A percentile compares a stretch with the other conserved stretches of the same genome.
Conservation (phyloP, 139 green algal species). For the Pseudopediastrum boryanum region DNA sequence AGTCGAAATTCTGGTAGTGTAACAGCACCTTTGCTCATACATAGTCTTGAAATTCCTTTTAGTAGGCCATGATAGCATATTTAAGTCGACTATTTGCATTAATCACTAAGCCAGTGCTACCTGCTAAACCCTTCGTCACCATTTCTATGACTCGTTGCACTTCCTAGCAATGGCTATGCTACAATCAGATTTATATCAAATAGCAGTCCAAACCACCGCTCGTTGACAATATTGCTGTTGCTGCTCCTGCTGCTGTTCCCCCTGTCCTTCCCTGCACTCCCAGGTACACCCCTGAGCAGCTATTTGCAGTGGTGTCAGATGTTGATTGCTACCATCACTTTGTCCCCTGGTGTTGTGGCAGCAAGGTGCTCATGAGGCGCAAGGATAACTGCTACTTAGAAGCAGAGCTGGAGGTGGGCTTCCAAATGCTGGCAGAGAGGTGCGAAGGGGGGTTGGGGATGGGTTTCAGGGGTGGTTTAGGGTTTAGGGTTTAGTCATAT, state of each 20-base stretch:
- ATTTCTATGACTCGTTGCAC: background rate
- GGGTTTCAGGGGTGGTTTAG: no score
- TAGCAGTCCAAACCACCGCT: background rate
- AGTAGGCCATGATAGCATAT: no score
- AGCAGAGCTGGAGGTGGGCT: constrained; percentile 93
- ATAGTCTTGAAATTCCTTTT: background rate
- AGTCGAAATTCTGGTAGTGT: background rate
- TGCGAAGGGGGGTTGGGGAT: background rate
- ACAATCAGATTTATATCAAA: background rate
- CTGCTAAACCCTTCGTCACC: background rate
- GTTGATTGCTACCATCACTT: constrained; percentile 90
- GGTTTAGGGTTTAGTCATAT: background rate
- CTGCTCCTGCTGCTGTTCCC: background rate
- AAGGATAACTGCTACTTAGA: constrained; percentile 70
- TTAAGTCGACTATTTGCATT: background rate
- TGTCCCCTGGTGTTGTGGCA: constrained; percentile 88
- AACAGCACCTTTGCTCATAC: background rate
- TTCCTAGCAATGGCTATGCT: background rate
- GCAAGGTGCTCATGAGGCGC: constrained; percentile 45
- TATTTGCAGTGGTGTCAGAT: constrained; percentile 84
- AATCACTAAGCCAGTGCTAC: background rate
- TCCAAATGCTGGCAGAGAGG: constrained; percentile 67
- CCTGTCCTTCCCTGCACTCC: background rate
- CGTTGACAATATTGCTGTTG: background rate
- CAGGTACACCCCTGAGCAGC: constrained; percentile 77